Conservation (phyloP, 306 rosid genomes). For the Mucuna pruriens region DNA sequence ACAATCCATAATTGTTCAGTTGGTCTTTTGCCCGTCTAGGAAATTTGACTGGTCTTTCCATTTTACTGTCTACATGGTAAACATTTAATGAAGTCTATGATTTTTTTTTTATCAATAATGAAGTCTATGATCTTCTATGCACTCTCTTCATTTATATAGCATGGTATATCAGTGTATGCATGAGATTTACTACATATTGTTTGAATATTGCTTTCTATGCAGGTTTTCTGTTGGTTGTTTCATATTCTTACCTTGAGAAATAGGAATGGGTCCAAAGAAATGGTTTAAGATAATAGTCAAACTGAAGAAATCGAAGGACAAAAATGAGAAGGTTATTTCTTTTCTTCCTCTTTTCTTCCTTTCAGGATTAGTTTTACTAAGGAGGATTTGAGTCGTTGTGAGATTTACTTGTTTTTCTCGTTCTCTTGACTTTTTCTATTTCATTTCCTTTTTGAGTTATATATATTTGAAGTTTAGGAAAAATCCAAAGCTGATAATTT, state of each 20-base stretch:
- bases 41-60: background rate
- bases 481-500: background rate
- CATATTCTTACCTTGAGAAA: conserved; percentile 9
- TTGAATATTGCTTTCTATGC: conserved; percentile 4
- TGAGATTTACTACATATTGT: background rate
- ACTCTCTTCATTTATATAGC: background rate
- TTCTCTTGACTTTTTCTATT: background rate
- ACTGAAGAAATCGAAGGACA: conserved; percentile 56
- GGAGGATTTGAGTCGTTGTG: background rate
- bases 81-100: background rate
- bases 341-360: background rate
- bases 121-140: background rate
- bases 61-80: background rate
- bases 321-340: conserved; percentile 47
- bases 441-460: background rate
- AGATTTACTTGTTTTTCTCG: background rate
- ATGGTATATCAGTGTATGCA: background rate
- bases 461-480: background rate
- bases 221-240: conserved; percentile 35
- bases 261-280: conserved; percentile 60
- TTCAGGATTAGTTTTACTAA: background rate
- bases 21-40: background rate
- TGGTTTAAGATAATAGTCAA: conserved; percentile 59
- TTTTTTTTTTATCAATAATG: no score
- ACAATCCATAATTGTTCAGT: background rate